phyloP scores from a whole-genome alignment of 73 alveolate species.

The Paramecium sonneborni region DNA sequence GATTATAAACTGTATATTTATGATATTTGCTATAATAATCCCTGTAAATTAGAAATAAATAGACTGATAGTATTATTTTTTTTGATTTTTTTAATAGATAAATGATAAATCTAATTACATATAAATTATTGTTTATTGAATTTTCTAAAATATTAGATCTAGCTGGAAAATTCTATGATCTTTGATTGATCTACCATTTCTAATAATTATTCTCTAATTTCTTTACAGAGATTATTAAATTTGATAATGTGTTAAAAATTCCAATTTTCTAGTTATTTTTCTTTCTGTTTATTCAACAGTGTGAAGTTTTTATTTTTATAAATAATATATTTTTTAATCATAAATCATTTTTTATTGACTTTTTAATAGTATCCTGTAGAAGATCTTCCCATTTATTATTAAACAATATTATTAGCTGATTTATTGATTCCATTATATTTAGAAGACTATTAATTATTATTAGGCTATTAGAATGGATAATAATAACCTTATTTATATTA shows the following conservation, averaged over 20 bases:
- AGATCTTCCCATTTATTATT: not conserved
- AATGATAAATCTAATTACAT: not conserved
- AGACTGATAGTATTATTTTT: not conserved
- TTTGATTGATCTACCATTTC: not conserved
- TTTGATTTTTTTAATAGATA: not conserved
- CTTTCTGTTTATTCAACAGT: not conserved
- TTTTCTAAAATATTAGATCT: not conserved
- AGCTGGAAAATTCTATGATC: not conserved
- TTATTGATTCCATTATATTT: not conserved
- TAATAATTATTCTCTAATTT: not conserved
- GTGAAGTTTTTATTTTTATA: not conserved
- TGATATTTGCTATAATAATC: not conserved
- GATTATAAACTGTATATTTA: not conserved
- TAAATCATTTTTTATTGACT: slow-evolving; percentile 27
- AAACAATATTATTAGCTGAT: not conserved
- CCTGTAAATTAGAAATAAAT: not conserved
- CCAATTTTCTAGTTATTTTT: slow-evolving; percentile 35
- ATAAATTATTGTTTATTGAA: not conserved
- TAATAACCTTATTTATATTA: slow-evolving; percentile 33
- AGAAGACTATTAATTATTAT: not conserved
- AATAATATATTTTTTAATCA: not conserved
- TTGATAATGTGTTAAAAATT: not conserved
- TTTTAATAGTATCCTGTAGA: slow-evolving; percentile 50
- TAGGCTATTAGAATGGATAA: slow-evolving; percentile 19
- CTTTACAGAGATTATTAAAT: not conserved